A percentile compares a stretch with the other conserved stretches of the same genome.
These are phyloP conservation scores for Dioscorea alata DNA, from an alignment of 106 monocot genomes.

Conservation along the genomic window DNA sequence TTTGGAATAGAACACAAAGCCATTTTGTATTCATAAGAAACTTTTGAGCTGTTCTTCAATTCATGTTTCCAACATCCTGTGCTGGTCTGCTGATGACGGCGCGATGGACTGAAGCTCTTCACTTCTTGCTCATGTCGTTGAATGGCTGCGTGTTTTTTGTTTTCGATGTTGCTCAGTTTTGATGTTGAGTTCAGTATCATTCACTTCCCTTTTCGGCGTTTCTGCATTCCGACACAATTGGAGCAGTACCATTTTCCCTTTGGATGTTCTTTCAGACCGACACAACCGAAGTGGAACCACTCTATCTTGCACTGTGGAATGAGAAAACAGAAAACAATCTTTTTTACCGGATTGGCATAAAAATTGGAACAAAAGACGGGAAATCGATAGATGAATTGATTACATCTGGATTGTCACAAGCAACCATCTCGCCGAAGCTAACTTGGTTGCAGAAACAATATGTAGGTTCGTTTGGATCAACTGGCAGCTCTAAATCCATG, in stretches of 20 bases:
- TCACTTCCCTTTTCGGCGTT: constrained; percentile 57
- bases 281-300: constrained; percentile 95
- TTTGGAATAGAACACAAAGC: no score
- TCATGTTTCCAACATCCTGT: no score
- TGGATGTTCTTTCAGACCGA: constrained; percentile 87
- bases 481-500: constrained; percentile 77
- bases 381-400: neutral
- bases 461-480: constrained; percentile 98
- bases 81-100: no score
- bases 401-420: constrained; percentile 92
- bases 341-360: neutral
- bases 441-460: constrained; percentile 98
- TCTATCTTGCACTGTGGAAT: constrained; percentile 93
- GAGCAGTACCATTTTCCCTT: constrained; percentile 99
- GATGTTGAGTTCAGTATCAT: no score
- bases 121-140: no score
- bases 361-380: neutral
- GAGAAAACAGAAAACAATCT: neutral
- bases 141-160: no score
- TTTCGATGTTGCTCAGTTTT: no score
- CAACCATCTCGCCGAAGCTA: constrained; percentile 97
- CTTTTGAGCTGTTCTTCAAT: no score
- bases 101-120: no score
- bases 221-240: constrained; percentile 43
- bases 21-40: no score